Evolutionary conservation across 495 filamentous ascomycete species (phyloP).

Genomic region (Jackrogersella multiformis): DNA sequence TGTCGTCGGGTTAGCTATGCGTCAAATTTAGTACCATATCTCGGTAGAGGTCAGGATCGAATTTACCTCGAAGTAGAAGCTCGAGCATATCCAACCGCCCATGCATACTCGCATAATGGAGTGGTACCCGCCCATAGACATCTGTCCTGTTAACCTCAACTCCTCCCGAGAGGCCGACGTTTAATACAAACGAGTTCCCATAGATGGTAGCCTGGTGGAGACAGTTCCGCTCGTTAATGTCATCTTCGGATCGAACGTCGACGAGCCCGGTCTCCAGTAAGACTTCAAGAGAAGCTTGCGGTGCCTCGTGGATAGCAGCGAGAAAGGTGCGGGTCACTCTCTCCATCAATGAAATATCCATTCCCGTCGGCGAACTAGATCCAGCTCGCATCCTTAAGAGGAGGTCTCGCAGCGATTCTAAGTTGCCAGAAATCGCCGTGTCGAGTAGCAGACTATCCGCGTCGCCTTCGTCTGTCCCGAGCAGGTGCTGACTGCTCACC

Average conservation of each 20-base stretch:
- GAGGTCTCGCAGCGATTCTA: constrained; percentile 62
- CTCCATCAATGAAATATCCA: constrained; percentile 63
- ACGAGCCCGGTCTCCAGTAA: constrained; percentile 83
- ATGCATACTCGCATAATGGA: constrained; percentile 97
- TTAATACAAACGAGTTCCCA: constrained; percentile 78
- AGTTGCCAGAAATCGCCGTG: constrained; percentile 80
- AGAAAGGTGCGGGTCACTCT: constrained; percentile 89
- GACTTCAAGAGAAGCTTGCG: constrained; percentile 75
- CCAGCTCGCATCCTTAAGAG: constrained; percentile 59
- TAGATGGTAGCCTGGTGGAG: constrained; percentile 95
- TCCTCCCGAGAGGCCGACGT: constrained; percentile 71
- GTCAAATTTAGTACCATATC: constrained; percentile 22
- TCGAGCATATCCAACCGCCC: constrained; percentile 86
- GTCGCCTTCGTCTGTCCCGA: constrained; percentile 82
- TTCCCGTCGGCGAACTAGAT: constrained; percentile 49
- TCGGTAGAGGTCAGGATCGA: not conserved
- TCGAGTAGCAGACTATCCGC: constrained; percentile 88
- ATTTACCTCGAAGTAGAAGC: constrained; percentile 67
- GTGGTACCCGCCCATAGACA: constrained; percentile 91
- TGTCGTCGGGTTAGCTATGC: constrained; percentile 62
- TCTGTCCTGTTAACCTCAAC: constrained; percentile 84
- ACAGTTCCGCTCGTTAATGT: constrained; percentile 97
- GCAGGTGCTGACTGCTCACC: constrained; percentile 67
- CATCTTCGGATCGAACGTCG: constrained; percentile 87
- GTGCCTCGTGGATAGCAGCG: constrained; percentile 84